phyloP scores from a whole-genome alignment of 768 basidiomycete species.

The Erythrobasidium yunnanense region DNA sequence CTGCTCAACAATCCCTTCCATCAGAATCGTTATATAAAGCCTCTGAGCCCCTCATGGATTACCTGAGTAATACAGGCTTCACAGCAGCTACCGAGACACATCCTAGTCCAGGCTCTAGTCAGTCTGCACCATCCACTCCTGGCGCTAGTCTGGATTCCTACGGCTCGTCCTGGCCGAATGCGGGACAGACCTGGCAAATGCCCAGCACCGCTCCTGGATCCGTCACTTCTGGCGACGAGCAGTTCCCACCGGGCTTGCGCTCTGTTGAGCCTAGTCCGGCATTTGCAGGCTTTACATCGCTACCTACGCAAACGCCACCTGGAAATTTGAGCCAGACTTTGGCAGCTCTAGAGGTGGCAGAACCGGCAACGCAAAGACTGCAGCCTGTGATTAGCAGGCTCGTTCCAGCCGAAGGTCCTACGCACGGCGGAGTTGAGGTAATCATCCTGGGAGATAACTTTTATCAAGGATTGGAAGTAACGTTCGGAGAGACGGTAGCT shows the following conservation, averaged over 20 bases:
- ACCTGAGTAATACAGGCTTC: background rate
- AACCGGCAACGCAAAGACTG: slow-evolving; percentile 33
- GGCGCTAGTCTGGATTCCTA: slow-evolving; percentile 15
- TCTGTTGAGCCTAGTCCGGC: slow-evolving; percentile 20
- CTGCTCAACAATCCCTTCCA: background rate
- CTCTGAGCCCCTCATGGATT: background rate
- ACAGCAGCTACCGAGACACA: background rate
- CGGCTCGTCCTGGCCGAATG: background rate
- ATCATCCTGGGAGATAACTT: slow-evolving; percentile 88
- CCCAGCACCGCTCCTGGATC: background rate
- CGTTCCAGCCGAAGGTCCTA: slow-evolving; percentile 42
- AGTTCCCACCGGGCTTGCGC: background rate
- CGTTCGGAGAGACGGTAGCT: slow-evolving; percentile 73
- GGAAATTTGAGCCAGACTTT: slow-evolving; percentile 11
- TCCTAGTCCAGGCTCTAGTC: slow-evolving; percentile 12
- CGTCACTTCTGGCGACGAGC: slow-evolving; percentile 3
- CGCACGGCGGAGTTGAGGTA: slow-evolving; percentile 50
- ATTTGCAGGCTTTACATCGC: background rate
- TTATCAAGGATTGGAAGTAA: slow-evolving; percentile 50
- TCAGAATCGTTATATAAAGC: background rate
- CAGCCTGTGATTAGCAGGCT: slow-evolving; percentile 48
- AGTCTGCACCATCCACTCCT: slow-evolving; percentile 10
- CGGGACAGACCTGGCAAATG: background rate
- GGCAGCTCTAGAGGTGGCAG: slow-evolving; percentile 8
- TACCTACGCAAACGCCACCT: slow-evolving; percentile 9